A percentile compares a stretch with the other conserved stretches of the same genome.
Conservation (phyloP, 2,329 filamentous ascomycete species). For the Elsinoe fawcettii region DNA sequence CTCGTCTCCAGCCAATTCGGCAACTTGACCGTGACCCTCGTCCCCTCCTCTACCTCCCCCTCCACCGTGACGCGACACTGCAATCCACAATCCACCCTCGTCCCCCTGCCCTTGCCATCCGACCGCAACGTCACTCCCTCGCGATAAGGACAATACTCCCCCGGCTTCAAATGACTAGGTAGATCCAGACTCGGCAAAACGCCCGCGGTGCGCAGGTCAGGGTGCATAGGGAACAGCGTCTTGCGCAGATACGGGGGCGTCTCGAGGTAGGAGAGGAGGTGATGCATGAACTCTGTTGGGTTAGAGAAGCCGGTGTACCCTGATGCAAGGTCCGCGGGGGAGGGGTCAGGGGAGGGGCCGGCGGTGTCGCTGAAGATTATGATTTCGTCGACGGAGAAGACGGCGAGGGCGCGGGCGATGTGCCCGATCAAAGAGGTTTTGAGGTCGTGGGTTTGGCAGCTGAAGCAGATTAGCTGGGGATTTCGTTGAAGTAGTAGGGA, state of each 20-base stretch:
- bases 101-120: constrained; percentile 20
- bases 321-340: constrained; percentile 32
- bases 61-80: constrained; percentile 44
- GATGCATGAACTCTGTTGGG: constrained; percentile 70
- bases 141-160: constrained; percentile 71
- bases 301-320: constrained; percentile 62
- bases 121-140: constrained; percentile 59
- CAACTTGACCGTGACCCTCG: constrained; percentile 66
- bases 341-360: constrained; percentile 21
- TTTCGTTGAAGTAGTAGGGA: neutral
- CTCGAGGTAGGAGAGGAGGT: constrained; percentile 74
- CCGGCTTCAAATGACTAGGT: constrained; percentile 69
- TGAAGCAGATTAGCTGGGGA: too few species aligned
- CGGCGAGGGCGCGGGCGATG: constrained; percentile 70
- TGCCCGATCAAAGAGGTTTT: constrained; percentile 65
- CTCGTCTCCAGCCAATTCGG: constrained; percentile 34
- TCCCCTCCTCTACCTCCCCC: constrained; percentile 58
- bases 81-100: constrained; percentile 46
- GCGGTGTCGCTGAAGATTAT: constrained; percentile 71
- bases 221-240: constrained; percentile 67
- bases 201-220: constrained; percentile 66
- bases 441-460: constrained; percentile 64
- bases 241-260: constrained; percentile 75
- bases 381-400: constrained; percentile 79
- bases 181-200: constrained; percentile 71